A percentile compares a stretch with the other conserved stretches of the same genome.
Conservation (phyloP, 2,329 filamentous ascomycete genomes). For the Peltaster fructicola region DNA sequence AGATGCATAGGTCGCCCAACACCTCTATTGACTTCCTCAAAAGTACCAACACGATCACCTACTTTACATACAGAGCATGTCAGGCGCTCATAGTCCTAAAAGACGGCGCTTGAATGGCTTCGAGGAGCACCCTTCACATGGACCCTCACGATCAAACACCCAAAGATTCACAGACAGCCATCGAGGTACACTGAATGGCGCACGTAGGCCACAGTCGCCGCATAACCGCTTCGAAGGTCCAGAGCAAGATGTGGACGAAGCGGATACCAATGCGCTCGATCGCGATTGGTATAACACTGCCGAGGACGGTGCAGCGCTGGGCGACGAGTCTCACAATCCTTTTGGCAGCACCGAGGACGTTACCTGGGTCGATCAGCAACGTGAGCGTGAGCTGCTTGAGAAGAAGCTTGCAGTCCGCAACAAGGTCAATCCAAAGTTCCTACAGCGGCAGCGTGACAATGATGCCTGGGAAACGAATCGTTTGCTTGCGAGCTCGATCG, state of each 20-base stretch:
- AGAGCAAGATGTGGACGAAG: conserved; percentile 41
- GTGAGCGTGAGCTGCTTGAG: conserved; percentile 56
- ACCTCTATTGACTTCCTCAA: too few species aligned
- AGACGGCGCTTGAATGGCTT: conserved; percentile 50
- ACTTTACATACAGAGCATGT: too few species aligned
- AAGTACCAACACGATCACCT: too few species aligned
- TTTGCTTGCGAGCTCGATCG: conserved; percentile 92
- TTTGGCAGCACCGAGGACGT: conserved; percentile 56
- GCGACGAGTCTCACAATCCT: conserved; percentile 83
- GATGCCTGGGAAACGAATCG: conserved; percentile 98
- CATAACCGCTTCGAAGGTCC: conserved; percentile 44
- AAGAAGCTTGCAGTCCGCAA: conserved; percentile 45
- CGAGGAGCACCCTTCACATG: conserved; percentile 30
- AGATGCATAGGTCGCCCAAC: too few species aligned
- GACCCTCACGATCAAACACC: conserved; percentile 3
- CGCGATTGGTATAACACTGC: conserved; percentile 87
- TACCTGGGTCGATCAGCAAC: conserved; percentile 56
- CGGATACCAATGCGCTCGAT: conserved; percentile 61
- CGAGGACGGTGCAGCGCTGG: conserved; percentile 69
- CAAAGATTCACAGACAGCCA: conserved; percentile 1
- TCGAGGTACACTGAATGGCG: conserved; percentile 6
- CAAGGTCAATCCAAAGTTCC: conserved; percentile 44
- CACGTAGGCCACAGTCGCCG: conserved; percentile 22
- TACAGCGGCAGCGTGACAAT: conserved; percentile 82
- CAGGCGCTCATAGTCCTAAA: conserved; percentile 37